Evolutionary conservation across 2,329 filamentous ascomycete genomes (phyloP), one percentile per base, ranked within the genome.

Genomic region (Aspergillus niger): DNA sequence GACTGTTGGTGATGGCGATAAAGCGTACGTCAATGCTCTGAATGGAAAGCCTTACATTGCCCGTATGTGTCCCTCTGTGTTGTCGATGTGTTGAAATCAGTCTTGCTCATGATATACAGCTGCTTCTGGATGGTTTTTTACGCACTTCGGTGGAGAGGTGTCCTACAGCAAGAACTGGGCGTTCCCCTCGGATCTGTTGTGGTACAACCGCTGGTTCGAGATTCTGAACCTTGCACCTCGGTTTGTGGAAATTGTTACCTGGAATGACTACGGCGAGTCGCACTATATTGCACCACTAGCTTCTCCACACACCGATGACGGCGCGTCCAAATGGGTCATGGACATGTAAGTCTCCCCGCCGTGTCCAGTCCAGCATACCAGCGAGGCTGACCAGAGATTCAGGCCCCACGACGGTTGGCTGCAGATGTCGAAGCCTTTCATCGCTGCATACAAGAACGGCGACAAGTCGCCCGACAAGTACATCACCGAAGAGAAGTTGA

Each of bases 221-320:
- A 77, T 83, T 20, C 63, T 83, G 10, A 65, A 69, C 6, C 65
- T 82, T n/a, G 71, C 77, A 15, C 82, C 82, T 15, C 75, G 79
- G 4, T 83, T 83, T 59, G 70, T 86, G 5, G 76, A 81, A 60
- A 79, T 81, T 47, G 69, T 81, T 10, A 78, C 78, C 5, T 81
- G 79, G 79, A 81, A 81, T 54, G 80, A 86, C 67, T 85, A 81
- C 52, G 83, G 83, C 36, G 83, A 85, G 66, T 82, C 79, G 15
- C 83, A 86, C 65, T 85, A 86, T 65, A 76, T 84, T 17, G 82
- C 80, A 0, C 83, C 82, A 1, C 68, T 83, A 20, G 74, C 74
- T 13, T 81, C 77, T 8, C 73, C 74, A 6, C 72, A 72, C 57
- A 75, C 66, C 2, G 72, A 76, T 22, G 73, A 76, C 44, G 75